Conservation (phyloP, 345 rosid genomes). For the Luvunga scandens region DNA sequence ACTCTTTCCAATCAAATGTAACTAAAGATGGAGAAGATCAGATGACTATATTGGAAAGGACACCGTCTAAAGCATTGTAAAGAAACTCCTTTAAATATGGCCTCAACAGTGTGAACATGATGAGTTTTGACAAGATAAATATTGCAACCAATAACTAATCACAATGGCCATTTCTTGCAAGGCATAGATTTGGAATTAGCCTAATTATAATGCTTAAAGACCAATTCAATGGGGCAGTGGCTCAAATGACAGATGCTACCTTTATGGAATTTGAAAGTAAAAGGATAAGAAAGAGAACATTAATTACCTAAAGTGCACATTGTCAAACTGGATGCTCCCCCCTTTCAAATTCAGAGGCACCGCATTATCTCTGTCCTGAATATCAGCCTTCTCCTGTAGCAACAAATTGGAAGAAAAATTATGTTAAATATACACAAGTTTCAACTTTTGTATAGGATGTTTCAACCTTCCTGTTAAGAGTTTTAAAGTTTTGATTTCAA, state of each 20-base stretch:
- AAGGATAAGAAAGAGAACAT: slow-evolving; percentile 9
- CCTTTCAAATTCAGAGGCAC: slow-evolving; percentile 70
- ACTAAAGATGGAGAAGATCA: not conserved
- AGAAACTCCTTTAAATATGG: not conserved
- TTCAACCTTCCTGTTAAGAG: not conserved
- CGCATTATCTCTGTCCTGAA: slow-evolving; percentile 62
- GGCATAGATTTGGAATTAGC: not conserved
- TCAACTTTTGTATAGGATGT: too few species aligned
- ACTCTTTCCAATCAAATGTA: too few species aligned
- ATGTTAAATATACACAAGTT: slow-evolving; percentile 8
- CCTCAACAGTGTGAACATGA: not conserved
- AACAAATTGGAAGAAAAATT: slow-evolving; percentile 22
- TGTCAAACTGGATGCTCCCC: slow-evolving; percentile 78
- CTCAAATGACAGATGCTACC: not conserved
- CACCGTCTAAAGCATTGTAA: not conserved
- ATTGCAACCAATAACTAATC: not conserved
- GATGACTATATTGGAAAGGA: not conserved
- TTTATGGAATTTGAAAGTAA: slow-evolving; percentile 4
- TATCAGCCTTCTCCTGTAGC: slow-evolving; percentile 82
- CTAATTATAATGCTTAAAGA: not conserved
- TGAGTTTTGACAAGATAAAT: not conserved
- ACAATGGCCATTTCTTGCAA: not conserved
- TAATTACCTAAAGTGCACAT: slow-evolving; percentile 83
- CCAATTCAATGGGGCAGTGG: not conserved
- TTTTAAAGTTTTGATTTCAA: not conserved